These are phyloP conservation scores for Neurospora sp. DNA, from an alignment of 2,329 filamentous ascomycete species.

Conservation along the genomic window DNA sequence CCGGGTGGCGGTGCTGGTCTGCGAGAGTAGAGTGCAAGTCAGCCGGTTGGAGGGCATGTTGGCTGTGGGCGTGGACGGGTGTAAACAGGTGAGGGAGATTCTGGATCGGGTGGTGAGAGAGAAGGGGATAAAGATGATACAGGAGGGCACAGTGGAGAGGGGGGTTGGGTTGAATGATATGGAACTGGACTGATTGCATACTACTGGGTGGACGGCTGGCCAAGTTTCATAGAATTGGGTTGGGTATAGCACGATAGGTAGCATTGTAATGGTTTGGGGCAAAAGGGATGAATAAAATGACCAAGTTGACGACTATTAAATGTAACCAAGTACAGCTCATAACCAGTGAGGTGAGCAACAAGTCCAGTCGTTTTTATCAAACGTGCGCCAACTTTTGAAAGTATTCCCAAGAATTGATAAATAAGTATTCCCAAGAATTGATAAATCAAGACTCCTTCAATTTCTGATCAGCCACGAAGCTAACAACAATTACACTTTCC, in stretches of 20 bases:
- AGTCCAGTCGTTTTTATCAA: too few species aligned
- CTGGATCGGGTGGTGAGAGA: slow-evolving; percentile 70
- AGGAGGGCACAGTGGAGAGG: slow-evolving; percentile 41
- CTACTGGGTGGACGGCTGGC: not conserved
- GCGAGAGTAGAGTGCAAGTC: slow-evolving; percentile 83
- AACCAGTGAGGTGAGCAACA: not conserved
- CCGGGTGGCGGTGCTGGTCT: slow-evolving; percentile 66
- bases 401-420: not conserved
- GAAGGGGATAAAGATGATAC: slow-evolving; percentile 55
- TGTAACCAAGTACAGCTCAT: not conserved
- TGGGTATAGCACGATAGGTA: not conserved
- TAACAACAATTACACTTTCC: not conserved
- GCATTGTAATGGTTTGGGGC: not conserved
- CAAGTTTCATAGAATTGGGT: not conserved
- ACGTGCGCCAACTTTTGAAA: not conserved
- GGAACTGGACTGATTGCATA: slow-evolving; percentile 32
- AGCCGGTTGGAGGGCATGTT: slow-evolving; percentile 82
- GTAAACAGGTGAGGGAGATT: slow-evolving; percentile 72
- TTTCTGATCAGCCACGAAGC: not conserved
- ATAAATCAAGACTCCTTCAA: not conserved
- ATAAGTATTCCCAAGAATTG: not conserved
- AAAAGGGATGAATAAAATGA: not conserved
- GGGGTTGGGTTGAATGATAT: slow-evolving; percentile 36
- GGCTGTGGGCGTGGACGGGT: slow-evolving; percentile 83
- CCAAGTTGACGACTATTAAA: not conserved